Base-by-base conservation (phyloP, 805 yeast genomes). In the Cyberlindnera saturnus region DNA sequence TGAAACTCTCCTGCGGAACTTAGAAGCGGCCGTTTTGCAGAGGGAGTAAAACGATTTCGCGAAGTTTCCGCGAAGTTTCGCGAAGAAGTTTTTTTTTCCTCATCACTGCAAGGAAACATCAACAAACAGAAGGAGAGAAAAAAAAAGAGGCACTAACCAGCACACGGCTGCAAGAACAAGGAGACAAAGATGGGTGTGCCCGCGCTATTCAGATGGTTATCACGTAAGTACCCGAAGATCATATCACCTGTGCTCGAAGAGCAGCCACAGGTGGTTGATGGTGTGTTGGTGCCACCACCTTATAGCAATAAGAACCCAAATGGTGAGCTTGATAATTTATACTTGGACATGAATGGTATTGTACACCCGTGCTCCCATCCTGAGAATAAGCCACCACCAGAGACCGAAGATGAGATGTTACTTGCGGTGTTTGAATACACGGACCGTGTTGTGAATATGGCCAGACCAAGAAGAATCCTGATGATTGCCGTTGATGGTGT, bases 361-460 rank as follows among this genome's bases (percentile, higher is more conserved):
- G 99, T 93, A 5, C 99, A 93, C 69, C 99, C 99, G 1, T 93
- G 98, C 71, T 84, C 97, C 3, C 99, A 93, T 63, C 99, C 99
- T 1, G 99, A 91, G 59, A 86, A 91, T 52, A 83, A 83, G 53
- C 96, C 96, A 0, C 83, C 99, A 0, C 99, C 99, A 11, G 95
- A 82, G 53, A 89, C 91, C 0, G 99, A 93, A 58, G 96, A 89
- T 47, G 97, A 93, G 59, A 93, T 93, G 99, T 81, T 93, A 70
- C 64, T 90, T 45, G 98, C 91, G 37, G 83, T 93, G 23, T 93
- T 93, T 67, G 81, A 80, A 53, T 93, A 93, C 61, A 93, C 99
- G 0, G 95, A 93, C 51, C 73, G 96, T 38, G 96, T 93, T 6
- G 67, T 93, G 37, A 79, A 80, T 66, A 86, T 93, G 89, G 98